These are phyloP conservation scores for Malassezia nana DNA, from an alignment of 1,284 basidiomycete genomes.

Conservation along the genomic window DNA sequence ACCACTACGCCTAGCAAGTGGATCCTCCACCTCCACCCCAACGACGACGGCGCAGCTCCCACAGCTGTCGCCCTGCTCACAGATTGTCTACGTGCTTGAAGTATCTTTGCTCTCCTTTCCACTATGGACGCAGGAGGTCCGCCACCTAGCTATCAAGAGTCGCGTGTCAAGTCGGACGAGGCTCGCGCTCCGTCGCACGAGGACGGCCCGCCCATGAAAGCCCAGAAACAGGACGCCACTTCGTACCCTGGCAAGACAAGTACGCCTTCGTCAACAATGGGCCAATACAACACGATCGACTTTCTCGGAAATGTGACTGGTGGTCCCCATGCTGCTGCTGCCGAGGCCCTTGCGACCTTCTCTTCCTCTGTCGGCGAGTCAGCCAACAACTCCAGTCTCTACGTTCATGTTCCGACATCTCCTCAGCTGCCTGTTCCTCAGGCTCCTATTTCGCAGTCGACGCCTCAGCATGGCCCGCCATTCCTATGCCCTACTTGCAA, in stretches of 20 bases:
- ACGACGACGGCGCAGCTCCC: slow-evolving; percentile 1
- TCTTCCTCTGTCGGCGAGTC: slow-evolving; percentile 9
- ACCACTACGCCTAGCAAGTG: slow-evolving; percentile 10
- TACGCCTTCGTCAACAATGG: neutral
- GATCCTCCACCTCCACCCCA: slow-evolving; percentile 11
- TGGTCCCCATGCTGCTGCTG: slow-evolving; percentile 16
- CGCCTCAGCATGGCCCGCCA: slow-evolving; percentile 32
- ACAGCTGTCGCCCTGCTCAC: neutral
- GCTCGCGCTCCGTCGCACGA: neutral
- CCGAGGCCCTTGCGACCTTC: slow-evolving; percentile 18
- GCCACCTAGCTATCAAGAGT: slow-evolving; percentile 9
- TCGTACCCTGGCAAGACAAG: slow-evolving; percentile 8
- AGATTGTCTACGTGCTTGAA: neutral
- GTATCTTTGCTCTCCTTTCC: neutral
- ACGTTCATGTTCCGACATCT: slow-evolving; percentile 3
- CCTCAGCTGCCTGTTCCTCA: neutral
- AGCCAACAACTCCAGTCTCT: slow-evolving; percentile 5
- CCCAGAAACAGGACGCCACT: slow-evolving; percentile 8
- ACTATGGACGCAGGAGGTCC: slow-evolving; percentile 3
- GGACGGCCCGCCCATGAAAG: slow-evolving; percentile 9
- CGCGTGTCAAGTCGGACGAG: slow-evolving; percentile 7
- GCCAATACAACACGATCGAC: slow-evolving; percentile 15
- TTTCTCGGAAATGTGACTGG: slow-evolving; percentile 19
- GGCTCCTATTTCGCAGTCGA: neutral
- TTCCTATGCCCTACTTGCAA: slow-evolving; percentile 45